A percentile compares a stretch with the other conserved stretches of the same genome.
Evolutionary conservation across 1,284 basidiomycete species (phyloP).

Genomic region (Takashimella tepidaria): DNA sequence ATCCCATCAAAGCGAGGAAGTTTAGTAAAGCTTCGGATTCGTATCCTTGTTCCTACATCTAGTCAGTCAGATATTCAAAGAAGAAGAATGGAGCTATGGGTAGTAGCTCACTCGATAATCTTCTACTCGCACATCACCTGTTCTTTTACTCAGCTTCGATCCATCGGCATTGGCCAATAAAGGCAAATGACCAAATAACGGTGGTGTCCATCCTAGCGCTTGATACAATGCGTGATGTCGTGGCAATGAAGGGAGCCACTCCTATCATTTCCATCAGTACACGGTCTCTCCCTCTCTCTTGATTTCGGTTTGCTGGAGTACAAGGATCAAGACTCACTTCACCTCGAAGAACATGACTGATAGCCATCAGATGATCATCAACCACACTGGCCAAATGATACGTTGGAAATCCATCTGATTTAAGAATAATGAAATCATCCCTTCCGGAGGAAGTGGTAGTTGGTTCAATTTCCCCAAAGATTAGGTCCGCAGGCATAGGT

Average conservation of each 20-base stretch:
- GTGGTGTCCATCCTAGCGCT: conserved; percentile 65
- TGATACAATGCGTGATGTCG: conserved; percentile 87
- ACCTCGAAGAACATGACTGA: conserved; percentile 90
- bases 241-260: conserved; percentile 94
- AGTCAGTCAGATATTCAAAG: background rate
- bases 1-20: conserved; percentile 89
- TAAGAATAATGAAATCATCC: conserved; percentile 89
- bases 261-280: conserved; percentile 51
- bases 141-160: conserved; percentile 89
- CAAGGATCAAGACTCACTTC: conserved; percentile 60
- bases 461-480: conserved; percentile 31
- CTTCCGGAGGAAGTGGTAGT: conserved; percentile 16
- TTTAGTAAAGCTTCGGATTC: conserved; percentile 87
- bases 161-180: conserved; percentile 86
- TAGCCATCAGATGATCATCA: conserved; percentile 92
- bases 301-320: too few relatives aligned
- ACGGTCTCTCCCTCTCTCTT: background rate
- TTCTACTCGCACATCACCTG: conserved; percentile 79
- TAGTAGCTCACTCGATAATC: conserved; percentile 75
- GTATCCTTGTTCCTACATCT: conserved; percentile 60
- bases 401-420: conserved; percentile 88
- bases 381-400: conserved; percentile 96
- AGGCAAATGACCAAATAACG: conserved; percentile 85
- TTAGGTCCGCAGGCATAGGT: conserved; percentile 21
- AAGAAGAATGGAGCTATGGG: background rate